Evolutionary conservation across 768 basidiomycete species (phyloP).

Genomic region (Boletus tomentosulus): DNA sequence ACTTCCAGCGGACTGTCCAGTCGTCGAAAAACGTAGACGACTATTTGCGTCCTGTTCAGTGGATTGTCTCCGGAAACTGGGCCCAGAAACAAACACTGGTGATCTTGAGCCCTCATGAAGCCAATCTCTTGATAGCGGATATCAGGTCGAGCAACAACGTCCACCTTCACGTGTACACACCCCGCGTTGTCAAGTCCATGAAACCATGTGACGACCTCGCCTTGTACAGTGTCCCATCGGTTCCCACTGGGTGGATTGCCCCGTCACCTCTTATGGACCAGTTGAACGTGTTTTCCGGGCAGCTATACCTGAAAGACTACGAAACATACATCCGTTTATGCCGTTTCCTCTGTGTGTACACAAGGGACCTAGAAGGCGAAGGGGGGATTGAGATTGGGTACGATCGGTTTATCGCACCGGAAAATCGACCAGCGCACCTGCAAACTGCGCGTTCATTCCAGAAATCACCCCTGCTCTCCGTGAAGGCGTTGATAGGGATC

Average conservation of each 20-base stretch:
- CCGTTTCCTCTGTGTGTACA: too few relatives aligned
- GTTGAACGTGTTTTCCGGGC: conserved; percentile 43
- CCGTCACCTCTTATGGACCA: conserved; percentile 22
- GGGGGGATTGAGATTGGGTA: too few relatives aligned
- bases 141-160: conserved; percentile 33
- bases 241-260: conserved; percentile 16
- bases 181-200: conserved; percentile 25
- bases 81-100: conserved; percentile 30
- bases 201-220: conserved; percentile 29
- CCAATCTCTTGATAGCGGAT: conserved; percentile 31
- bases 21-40: conserved; percentile 21
- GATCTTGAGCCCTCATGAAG: conserved; percentile 40
- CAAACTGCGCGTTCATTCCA: too few relatives aligned
- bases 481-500: too few relatives aligned
- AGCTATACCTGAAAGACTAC: conserved; percentile 38
- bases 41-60: conserved; percentile 38
- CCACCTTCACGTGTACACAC: conserved; percentile 40
- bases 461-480: too few relatives aligned
- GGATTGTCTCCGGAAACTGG: conserved; percentile 37
- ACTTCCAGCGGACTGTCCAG: conserved; percentile 10
- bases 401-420: too few relatives aligned
- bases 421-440: too few relatives aligned
- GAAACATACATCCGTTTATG: too few relatives aligned
- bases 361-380: too few relatives aligned
- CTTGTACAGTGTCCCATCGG: conserved; percentile 18